Percentiles rank a stretch among this genome's conserved stretches.
Conservation (phyloP, 2,329 filamentous ascomycete genomes). For the Diaporthe ilicicola region DNA sequence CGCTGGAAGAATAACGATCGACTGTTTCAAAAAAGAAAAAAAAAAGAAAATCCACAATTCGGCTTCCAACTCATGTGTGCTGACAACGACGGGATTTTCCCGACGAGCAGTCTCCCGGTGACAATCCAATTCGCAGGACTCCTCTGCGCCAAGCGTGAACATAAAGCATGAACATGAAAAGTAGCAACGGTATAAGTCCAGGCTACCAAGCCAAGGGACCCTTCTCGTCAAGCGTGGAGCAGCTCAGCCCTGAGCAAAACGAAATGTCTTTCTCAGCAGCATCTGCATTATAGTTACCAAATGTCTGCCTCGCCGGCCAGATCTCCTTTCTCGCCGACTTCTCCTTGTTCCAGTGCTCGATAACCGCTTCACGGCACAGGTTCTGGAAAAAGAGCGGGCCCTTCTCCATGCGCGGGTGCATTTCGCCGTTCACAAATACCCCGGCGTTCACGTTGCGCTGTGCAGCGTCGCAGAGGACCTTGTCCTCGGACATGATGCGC, state of each 20-base stretch:
- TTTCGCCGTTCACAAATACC: constrained; percentile 68
- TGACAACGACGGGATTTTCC: neutral
- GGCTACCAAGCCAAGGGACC: constrained; percentile 12
- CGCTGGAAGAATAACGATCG: neutral
- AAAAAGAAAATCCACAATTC: neutral
- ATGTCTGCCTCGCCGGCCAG: constrained; percentile 43
- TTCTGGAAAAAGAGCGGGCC: constrained; percentile 60
- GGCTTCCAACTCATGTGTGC: neutral
- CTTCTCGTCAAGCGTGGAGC: constrained; percentile 24
- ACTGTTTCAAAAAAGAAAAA: neutral
- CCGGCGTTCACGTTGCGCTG: constrained; percentile 70
- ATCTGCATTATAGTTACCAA: constrained; percentile 15
- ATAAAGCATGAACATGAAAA: neutral
- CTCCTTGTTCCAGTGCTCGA: constrained; percentile 40
- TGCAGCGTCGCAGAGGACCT: constrained; percentile 65
- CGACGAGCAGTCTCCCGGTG: neutral
- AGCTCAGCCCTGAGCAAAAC: constrained; percentile 24
- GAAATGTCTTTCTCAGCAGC: constrained; percentile 16
- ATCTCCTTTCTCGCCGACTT: constrained; percentile 38
- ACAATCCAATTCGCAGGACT: neutral
- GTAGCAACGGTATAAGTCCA: neutral
- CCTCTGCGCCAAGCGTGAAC: neutral
- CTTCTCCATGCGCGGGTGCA: constrained; percentile 69
- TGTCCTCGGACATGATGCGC: constrained; percentile 71
- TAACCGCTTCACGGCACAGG: constrained; percentile 39